Conservation (phyloP, 2,329 filamentous ascomycete species). For the Aspergillus novofumigatus region DNA sequence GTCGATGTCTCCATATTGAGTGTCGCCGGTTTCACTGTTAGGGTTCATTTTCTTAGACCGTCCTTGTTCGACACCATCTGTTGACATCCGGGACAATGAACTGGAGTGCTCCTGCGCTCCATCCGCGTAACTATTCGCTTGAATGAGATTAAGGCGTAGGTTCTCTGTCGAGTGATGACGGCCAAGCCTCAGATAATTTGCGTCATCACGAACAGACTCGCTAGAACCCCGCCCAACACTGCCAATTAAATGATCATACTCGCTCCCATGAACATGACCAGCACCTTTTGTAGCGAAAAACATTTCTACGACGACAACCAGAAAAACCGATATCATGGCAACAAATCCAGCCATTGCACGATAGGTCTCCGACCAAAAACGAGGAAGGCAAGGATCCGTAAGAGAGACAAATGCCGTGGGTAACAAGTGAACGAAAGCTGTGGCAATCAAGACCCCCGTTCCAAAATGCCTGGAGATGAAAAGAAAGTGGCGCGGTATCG, state of each 20-base stretch:
- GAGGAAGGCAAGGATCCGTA: constrained; percentile 64
- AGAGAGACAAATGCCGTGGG: constrained; percentile 59
- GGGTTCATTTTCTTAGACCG: constrained; percentile 20
- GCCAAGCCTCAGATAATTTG: constrained; percentile 21
- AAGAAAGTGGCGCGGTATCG: constrained; percentile 55
- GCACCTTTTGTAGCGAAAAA: constrained; percentile 72
- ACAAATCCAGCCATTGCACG: constrained; percentile 75
- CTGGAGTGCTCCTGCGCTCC: constrained; percentile 7
- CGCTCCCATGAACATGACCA: constrained; percentile 53
- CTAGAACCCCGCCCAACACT: constrained; percentile 21
- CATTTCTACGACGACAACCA: constrained; percentile 83
- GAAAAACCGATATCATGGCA: constrained; percentile 74
- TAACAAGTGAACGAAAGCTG: constrained; percentile 57
- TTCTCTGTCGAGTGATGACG: constrained; percentile 15
- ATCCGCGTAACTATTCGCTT: constrained; percentile 1
- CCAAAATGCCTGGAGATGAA: constrained; percentile 59
- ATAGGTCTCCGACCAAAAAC: constrained; percentile 76
- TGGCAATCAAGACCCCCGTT: constrained; percentile 54
- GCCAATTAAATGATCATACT: constrained; percentile 46
- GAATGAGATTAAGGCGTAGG: constrained; percentile 17
- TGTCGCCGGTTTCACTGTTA: constrained; percentile 52
- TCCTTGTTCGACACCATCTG: constrained; percentile 16
- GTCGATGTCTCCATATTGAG: constrained; percentile 55
- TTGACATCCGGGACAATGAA: constrained; percentile 11
- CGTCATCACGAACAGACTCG: constrained; percentile 13